Percentiles rank a stretch among this genome's conserved stretches.
These are phyloP conservation scores for Sodiomyces alkalinus DNA, from an alignment of 2,329 filamentous ascomycete species.

Conservation along the genomic window DNA sequence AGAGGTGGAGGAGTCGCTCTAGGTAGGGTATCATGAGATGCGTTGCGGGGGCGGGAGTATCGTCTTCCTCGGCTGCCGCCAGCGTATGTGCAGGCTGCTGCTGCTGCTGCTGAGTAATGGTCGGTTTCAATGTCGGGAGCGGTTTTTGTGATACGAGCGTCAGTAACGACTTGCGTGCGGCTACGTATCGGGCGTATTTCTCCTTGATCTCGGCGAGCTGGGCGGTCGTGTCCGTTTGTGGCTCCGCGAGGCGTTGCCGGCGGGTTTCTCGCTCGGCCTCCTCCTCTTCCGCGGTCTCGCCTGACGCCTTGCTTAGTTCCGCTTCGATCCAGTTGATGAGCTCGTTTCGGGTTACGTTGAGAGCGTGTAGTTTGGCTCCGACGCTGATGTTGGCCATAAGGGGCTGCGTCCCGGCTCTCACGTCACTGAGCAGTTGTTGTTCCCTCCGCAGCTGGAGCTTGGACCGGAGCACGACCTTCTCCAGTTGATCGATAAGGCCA, in stretches of 20 bases:
- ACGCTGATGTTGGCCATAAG: conserved; percentile 19
- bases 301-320: conserved; percentile 39
- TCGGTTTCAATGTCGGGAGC: conserved; percentile 12
- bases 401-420: conserved; percentile 3
- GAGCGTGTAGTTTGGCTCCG: conserved; percentile 31
- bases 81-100: conserved; percentile 4
- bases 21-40: conserved; percentile 42
- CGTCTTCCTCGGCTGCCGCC: conserved; percentile 1
- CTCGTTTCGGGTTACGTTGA: conserved; percentile 40
- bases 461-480: conserved; percentile 42
- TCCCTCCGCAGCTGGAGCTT: conserved; percentile 42
- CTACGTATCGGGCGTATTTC: conserved; percentile 39
- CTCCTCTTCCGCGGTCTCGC: conserved; percentile 12
- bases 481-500: conserved; percentile 33
- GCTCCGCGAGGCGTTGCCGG: conserved; percentile 6
- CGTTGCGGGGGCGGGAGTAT: conserved; percentile 11
- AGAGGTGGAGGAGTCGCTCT: conserved; percentile 33
- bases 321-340: conserved; percentile 51
- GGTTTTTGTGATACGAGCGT: conserved; percentile 18
- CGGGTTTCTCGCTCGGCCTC: conserved; percentile 8
- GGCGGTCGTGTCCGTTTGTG: conserved; percentile 16
- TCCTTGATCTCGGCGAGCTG: conserved; percentile 31
- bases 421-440: conserved; percentile 34
- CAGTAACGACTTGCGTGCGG: conserved; percentile 32
- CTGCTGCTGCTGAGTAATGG: conserved; percentile 1